phyloP scores from a whole-genome alignment of 805 yeast species.

The Metschnikowia arizonensis region DNA sequence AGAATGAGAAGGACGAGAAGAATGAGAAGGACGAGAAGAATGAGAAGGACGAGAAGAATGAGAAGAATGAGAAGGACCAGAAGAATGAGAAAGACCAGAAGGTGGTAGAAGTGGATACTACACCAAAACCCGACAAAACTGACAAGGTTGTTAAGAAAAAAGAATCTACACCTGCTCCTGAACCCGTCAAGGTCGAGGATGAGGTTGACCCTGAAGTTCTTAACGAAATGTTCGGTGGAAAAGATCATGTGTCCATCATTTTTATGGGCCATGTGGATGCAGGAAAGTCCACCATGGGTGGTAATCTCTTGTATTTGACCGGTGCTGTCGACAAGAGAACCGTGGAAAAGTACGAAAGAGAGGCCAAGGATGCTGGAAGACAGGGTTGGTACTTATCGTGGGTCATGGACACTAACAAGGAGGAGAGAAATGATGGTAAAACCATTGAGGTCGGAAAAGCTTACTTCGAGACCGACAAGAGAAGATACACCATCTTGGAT shows the following conservation, averaged over 20 bases:
- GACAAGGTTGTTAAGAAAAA: constrained; percentile 19
- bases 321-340: constrained; percentile 99
- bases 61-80: constrained; percentile 2
- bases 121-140: constrained; percentile 13
- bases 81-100: constrained; percentile 2
- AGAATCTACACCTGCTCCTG: constrained; percentile 21
- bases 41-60: constrained; percentile 11
- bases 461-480: constrained; percentile 93
- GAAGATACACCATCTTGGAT: constrained; percentile 96
- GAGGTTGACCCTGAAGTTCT: constrained; percentile 82
- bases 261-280: constrained; percentile 99
- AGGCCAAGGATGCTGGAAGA: constrained; percentile 98
- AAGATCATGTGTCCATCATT: constrained; percentile 93
- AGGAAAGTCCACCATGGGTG: constrained; percentile 99
- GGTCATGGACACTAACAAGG: constrained; percentile 99
- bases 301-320: constrained; percentile 86
- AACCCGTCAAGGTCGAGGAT: constrained; percentile 65
- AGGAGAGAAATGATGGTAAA: constrained; percentile 98
- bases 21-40: constrained; percentile 8
- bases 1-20: constrained; percentile 16
- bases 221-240: constrained; percentile 92
- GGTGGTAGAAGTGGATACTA: constrained; percentile 14
- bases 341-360: constrained; percentile 95
- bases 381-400: constrained; percentile 99
- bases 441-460: constrained; percentile 99